These are phyloP conservation scores for Torrubiellomyces zombiae DNA, from an alignment of 2,329 filamentous ascomycete genomes.

Conservation along the genomic window DNA sequence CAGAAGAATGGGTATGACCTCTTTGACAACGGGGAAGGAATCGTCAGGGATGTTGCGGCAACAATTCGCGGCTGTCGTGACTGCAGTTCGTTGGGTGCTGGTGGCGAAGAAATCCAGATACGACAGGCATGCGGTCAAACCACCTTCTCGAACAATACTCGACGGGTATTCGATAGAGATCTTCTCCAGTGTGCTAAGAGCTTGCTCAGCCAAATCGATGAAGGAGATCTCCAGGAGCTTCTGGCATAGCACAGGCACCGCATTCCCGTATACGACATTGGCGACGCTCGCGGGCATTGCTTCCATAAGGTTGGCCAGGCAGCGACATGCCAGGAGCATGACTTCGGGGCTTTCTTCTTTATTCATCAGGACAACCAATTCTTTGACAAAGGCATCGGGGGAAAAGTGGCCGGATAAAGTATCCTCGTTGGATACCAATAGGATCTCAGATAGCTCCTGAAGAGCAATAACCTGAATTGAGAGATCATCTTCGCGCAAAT, in stretches of 20 bases:
- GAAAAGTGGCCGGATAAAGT: constrained; percentile 90
- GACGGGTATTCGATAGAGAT: constrained; percentile 93
- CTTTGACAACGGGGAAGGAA: constrained; percentile 76
- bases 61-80: constrained; percentile 95
- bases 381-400: constrained; percentile 87
- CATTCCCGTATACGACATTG: constrained; percentile 93
- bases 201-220: constrained; percentile 94
- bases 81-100: constrained; percentile 87
- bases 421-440: constrained; percentile 91
- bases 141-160: constrained; percentile 89
- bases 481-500: constrained; percentile 70
- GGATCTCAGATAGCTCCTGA: constrained; percentile 81
- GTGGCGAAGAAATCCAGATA: constrained; percentile 97
- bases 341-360: constrained; percentile 92
- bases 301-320: constrained; percentile 94
- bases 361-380: constrained; percentile 82
- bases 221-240: constrained; percentile 93
- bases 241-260: constrained; percentile 84
- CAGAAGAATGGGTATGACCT: constrained; percentile 91
- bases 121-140: constrained; percentile 84
- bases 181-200: constrained; percentile 89
- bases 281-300: constrained; percentile 82
- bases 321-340: constrained; percentile 91
- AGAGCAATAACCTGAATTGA: constrained; percentile 82
- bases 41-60: constrained; percentile 93